Evolutionary conservation across 371 early-diverging fungal genomes (phyloP), one percentile per base, ranked within the genome.

Genomic region (Syncephalastrum contaminatum): DNA sequence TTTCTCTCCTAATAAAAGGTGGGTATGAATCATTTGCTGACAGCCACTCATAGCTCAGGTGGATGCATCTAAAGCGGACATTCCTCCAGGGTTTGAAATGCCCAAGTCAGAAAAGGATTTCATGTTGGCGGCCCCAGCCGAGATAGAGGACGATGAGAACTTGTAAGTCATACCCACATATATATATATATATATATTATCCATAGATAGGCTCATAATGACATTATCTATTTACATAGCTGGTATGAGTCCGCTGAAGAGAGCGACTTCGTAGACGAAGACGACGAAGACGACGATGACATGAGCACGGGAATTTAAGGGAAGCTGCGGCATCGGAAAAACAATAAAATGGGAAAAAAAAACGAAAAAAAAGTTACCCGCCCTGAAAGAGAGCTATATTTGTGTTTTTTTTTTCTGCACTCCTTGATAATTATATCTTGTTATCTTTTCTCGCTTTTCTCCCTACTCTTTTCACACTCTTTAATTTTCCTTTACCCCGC

Each of bases 241-340:
- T 81, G 81, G 81, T 78, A 77, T 58, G 81, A 75, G 48, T 77
- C 81, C 22, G 81, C 72, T 7, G 81, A 74, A 39, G 81, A 75
- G 15, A 76, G 76, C 44, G 78, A 81, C 57, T 74, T 77, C 56
- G 69, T 64, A 39, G 69, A 65, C 36, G 77, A 76, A 22, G 72
- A 69, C 46, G 63, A 67, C 57, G 68, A 70, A 15, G 68, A 75
- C 39, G 70, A 70, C 25, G 39, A 48, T 18, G 36, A 30, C 36
- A 30, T 30, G 36, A 30, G 36, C 36, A 30, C 36, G 36, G 36
- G 36, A 30, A 30, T 30, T 30, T 30, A 30, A 30, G 36, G 36
- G 36, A 30, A 30, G 36, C 8, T 10, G 36, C 36, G 36, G 36
- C 36, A 30, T 30, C 36, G 8, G 36, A 12, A 30, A 30, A 30